A percentile compares a stretch with the other conserved stretches of the same genome.
Conservation (phyloP, 2,329 filamentous ascomycete genomes). For the Colletotrichum tamarilloi region DNA sequence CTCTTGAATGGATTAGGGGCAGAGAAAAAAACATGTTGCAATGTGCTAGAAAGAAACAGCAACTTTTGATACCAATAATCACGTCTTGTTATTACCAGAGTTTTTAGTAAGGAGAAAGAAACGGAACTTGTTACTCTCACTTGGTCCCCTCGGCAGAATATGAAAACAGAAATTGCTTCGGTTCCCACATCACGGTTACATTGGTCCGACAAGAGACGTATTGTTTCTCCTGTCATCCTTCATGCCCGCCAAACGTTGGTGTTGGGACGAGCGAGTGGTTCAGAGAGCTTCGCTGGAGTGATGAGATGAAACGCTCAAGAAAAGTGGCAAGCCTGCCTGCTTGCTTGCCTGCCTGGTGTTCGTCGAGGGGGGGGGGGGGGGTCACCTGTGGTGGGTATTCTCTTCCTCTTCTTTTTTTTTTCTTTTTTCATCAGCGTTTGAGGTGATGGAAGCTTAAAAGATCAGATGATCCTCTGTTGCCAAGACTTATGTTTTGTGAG, state of each 20-base stretch:
- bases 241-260: slow-evolving; percentile 3
- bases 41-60: slow-evolving; percentile 17
- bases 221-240: slow-evolving; percentile 29
- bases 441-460: slow-evolving; percentile 35
- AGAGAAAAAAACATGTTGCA: background rate
- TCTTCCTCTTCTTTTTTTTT: background rate
- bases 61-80: slow-evolving; percentile 29
- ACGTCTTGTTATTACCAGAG: background rate
- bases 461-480: slow-evolving; percentile 28
- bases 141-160: background rate
- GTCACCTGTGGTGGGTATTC: background rate
- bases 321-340: background rate
- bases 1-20: background rate
- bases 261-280: slow-evolving; percentile 32
- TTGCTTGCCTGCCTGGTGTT: background rate
- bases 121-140: background rate
- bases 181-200: slow-evolving; percentile 15
- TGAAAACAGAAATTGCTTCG: slow-evolving; percentile 10
- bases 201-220: slow-evolving; percentile 25
- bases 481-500: slow-evolving; percentile 21
- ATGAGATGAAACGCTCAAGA: slow-evolving; percentile 34
- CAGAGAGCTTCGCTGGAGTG: slow-evolving; percentile 17
- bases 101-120: background rate
- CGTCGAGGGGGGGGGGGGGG: background rate
- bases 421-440: slow-evolving; percentile 32